Percentiles rank a stretch among this genome's conserved stretches.
Evolutionary conservation across 371 early-diverging fungal species (phyloP).

Genomic region (Dinochytrium kinnereticum): DNA sequence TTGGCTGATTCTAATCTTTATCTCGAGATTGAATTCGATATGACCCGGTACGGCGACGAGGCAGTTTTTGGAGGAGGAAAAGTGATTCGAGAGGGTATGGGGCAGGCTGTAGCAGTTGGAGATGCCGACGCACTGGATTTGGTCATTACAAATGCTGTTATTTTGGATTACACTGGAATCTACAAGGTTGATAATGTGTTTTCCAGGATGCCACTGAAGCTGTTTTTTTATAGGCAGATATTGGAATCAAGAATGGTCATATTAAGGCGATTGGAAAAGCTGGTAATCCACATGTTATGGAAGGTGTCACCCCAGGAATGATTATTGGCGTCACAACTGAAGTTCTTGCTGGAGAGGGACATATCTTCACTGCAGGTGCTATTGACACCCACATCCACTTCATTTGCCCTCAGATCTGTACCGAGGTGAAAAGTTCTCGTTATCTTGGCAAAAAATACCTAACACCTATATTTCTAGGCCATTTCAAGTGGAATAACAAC

Average conservation of each 20-base stretch:
- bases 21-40: conserved; percentile 88
- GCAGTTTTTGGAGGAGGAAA: conserved; percentile 61
- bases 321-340: conserved; percentile 86
- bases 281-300: conserved; percentile 97
- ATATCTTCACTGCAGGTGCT: conserved; percentile 91
- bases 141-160: conserved; percentile 90
- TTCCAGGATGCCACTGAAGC: neutral
- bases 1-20: conserved; percentile 84
- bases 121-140: conserved; percentile 80
- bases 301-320: conserved; percentile 87
- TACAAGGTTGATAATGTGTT: conserved; percentile 68
- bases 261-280: conserved; percentile 93
- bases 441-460: neutral
- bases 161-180: conserved; percentile 92
- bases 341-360: conserved; percentile 87
- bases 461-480: conserved; percentile 52
- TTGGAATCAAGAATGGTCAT: conserved; percentile 83
- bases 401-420: conserved; percentile 86
- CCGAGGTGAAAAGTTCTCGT: conserved; percentile 59
- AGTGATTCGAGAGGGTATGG: conserved; percentile 93
- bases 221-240: conserved; percentile 68
- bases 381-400: conserved; percentile 92
- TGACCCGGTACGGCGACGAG: conserved; percentile 89
- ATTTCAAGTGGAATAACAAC: conserved; percentile 87
- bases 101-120: conserved; percentile 69